phyloP scores from a whole-genome alignment of 2,329 filamentous ascomycete species.

The Penicillium sp. region DNA sequence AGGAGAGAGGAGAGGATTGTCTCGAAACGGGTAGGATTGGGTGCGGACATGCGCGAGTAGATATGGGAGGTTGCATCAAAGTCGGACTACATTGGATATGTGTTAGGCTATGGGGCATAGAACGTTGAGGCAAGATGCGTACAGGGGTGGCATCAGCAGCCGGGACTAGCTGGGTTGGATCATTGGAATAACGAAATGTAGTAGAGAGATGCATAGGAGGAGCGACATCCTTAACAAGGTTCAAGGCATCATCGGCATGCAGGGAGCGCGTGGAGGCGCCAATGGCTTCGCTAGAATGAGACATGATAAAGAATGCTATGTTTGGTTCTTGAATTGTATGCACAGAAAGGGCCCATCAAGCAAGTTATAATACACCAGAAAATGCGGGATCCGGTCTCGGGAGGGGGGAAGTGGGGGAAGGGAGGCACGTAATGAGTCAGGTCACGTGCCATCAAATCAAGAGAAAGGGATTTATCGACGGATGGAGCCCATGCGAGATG shows the following conservation, averaged over 20 bases:
- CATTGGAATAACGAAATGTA: constrained; percentile 76
- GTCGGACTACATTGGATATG: constrained; percentile 18
- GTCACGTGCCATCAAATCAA: constrained; percentile 17
- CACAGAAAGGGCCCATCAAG: constrained; percentile 12
- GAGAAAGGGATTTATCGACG: constrained; percentile 33
- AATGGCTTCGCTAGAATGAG: constrained; percentile 20
- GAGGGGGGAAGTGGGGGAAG: constrained; percentile 8
- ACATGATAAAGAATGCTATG: constrained; percentile 29
- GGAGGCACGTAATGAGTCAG: constrained; percentile 19
- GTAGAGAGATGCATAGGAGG: constrained; percentile 89
- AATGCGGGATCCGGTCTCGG: constrained; percentile 5
- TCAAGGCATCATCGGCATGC: constrained; percentile 78
- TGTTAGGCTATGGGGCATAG: not conserved
- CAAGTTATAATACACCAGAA: constrained; percentile 17
- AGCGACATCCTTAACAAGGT: constrained; percentile 74
- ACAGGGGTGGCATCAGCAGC: constrained; percentile 54
- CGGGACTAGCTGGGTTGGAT: constrained; percentile 65
- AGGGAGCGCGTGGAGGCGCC: constrained; percentile 68
- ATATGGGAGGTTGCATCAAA: constrained; percentile 56
- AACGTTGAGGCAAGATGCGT: constrained; percentile 28
- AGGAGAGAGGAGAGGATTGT: constrained; percentile 74
- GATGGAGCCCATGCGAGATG: constrained; percentile 44
- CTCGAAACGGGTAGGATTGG: constrained; percentile 83
- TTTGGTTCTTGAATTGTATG: constrained; percentile 22
- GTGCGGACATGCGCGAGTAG: constrained; percentile 78